Evolutionary conservation across 768 basidiomycete species (phyloP).

Genomic region (Grammothele lineata): DNA sequence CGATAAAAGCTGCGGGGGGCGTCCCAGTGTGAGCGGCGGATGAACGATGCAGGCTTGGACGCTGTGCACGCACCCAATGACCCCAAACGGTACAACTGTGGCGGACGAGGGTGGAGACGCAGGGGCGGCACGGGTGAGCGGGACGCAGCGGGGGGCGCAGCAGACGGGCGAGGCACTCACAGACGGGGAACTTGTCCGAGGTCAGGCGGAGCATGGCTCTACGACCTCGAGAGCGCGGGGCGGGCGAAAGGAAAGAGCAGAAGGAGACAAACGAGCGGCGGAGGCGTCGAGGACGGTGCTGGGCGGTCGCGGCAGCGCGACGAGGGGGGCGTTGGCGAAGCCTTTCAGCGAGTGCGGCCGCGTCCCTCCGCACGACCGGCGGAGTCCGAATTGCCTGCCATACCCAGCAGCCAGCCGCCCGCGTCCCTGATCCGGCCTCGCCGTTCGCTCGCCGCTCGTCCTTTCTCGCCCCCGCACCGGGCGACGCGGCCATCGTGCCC

Average conservation of each 20-base stretch:
- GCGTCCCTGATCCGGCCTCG: too few species aligned
- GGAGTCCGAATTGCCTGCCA: slow-evolving; percentile 10
- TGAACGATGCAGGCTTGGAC: background rate
- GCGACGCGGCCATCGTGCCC: too few species aligned
- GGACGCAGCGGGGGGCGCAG: too few species aligned
- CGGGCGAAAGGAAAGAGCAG: slow-evolving; percentile 9
- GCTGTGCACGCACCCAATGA: slow-evolving; percentile 70
- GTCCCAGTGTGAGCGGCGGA: background rate
- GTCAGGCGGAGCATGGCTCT: slow-evolving; percentile 79
- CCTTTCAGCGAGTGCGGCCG: slow-evolving; percentile 5
- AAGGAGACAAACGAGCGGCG: slow-evolving; percentile 15
- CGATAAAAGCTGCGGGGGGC: slow-evolving; percentile 69
- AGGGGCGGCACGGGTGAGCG: too few species aligned
- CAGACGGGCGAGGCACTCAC: slow-evolving; percentile 43
- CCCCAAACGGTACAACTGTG: slow-evolving; percentile 85
- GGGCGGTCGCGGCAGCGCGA: slow-evolving; percentile 15
- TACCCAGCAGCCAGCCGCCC: too few species aligned
- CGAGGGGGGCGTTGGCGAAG: slow-evolving; percentile 14
- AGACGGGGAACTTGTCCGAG: slow-evolving; percentile 86
- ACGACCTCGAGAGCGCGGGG: slow-evolving; percentile 8
- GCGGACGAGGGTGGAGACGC: too few species aligned
- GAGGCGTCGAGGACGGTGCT: slow-evolving; percentile 7
- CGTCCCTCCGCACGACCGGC: slow-evolving; percentile 1
- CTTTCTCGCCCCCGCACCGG: too few species aligned
- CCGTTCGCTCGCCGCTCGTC: too few species aligned